Evolutionary conservation across 495 filamentous ascomycete species (phyloP), one percentile per base, ranked within the genome.

Genomic region (Haplographium delicatum): DNA sequence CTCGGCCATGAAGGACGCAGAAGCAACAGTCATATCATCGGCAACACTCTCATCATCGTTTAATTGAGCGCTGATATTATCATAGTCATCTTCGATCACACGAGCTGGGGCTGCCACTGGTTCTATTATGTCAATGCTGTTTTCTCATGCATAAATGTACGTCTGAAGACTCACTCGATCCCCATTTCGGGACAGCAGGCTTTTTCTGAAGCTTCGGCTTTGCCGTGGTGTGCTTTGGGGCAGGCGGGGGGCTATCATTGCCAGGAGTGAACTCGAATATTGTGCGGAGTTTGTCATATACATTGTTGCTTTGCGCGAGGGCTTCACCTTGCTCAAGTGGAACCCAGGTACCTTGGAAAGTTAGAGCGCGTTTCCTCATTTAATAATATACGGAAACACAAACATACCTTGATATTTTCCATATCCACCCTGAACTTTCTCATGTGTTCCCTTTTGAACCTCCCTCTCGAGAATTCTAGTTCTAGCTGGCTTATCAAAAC

Each of bases 401-500:
- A 3, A 3, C 65, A 43, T 57, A 88, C 90, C 90, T 72, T 98
- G 93, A 58, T 96, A 98, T 79, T 97, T 98, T 46, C 93, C 93
- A 67, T 97, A 98, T 19, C 93, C 93, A 53, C 93, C 93, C 61
- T 98, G 93, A 2, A 98, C 86, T 69, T 98, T 98, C 68, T 97
- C 91, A 68, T 98, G 93, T 7, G 83, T 74, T 8, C 91, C 91
- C 65, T 95, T 95, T 64, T 98, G 93, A 1, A 98, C 91, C 57
- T 98, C 94, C 40, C 94, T 80, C 71, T 98, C 93, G 13, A 98
- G 79, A 48, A 98, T 96, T 51, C 93, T 74, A 24, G 93, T 98
- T 59, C 93, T 77, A 10, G 91, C 87, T 5, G 93, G 91, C 68
- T 98, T 98, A 57, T 78, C 73, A 38, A 80, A 78, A 26, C 75